Evolutionary conservation across 148 eudicot species (phyloP).

Genomic region (Simmondsia chinensis): DNA sequence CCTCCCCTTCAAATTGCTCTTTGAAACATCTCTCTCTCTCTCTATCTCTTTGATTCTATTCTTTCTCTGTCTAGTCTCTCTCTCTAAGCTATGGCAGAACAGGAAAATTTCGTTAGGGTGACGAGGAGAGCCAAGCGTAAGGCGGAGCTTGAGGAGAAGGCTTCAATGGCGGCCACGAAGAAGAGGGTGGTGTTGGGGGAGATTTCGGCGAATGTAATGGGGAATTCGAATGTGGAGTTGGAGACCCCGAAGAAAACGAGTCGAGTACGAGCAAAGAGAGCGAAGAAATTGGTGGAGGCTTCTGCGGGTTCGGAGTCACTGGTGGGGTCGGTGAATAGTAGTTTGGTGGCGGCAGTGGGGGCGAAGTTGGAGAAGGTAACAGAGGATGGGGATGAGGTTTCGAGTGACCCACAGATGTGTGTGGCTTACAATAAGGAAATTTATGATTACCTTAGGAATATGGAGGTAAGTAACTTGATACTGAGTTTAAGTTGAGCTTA

Average conservation of each 20-base stretch:
- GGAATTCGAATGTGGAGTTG: slow-evolving; percentile 2
- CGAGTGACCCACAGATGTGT: slow-evolving; percentile 70
- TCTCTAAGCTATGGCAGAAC: slow-evolving; percentile 35
- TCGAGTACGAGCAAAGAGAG: slow-evolving; percentile 16
- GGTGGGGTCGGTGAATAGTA: slow-evolving; percentile 17
- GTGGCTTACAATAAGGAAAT: slow-evolving; percentile 51
- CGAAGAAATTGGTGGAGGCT: slow-evolving; percentile 6
- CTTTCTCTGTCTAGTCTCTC: no score
- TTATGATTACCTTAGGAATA: slow-evolving; percentile 52
- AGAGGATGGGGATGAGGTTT: slow-evolving; percentile 17
- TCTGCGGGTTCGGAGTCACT: neutral
- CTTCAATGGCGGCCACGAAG: slow-evolving; percentile 13
- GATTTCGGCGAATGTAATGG: slow-evolving; percentile 22
- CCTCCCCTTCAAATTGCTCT: no score
- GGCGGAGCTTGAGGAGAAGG: neutral
- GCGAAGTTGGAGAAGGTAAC: neutral
- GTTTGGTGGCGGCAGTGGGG: neutral
- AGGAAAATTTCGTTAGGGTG: slow-evolving; percentile 58
- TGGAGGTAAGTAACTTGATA: slow-evolving; percentile 54
- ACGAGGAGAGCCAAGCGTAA: slow-evolving; percentile 54
- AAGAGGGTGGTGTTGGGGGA: slow-evolving; percentile 76
- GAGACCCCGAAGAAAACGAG: slow-evolving; percentile 12
- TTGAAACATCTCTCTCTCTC: neutral
- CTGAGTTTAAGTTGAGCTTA: neutral
- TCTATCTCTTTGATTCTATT: neutral